These are phyloP conservation scores for Fusarium staphyleae DNA, from an alignment of 2,329 filamentous ascomycete species.

Conservation along the genomic window DNA sequence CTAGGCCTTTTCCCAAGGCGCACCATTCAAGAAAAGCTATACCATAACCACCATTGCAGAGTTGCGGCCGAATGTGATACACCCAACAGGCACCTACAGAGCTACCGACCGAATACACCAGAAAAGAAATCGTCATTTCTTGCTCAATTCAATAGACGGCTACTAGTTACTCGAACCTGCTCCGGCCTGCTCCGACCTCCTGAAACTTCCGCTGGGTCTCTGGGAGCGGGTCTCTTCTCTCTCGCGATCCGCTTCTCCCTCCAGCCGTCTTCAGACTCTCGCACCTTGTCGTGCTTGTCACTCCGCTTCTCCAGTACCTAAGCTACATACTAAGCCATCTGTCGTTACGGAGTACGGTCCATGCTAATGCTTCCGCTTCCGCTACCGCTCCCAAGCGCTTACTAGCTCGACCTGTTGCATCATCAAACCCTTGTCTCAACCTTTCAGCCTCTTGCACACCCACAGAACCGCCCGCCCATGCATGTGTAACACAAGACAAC, in stretches of 20 bases:
- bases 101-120: not conserved
- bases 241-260: slow-evolving; percentile 16
- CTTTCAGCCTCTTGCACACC: slow-evolving; percentile 11
- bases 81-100: not conserved
- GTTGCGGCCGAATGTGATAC: not conserved
- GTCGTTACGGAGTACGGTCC: slow-evolving; percentile 4
- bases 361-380: slow-evolving; percentile 24
- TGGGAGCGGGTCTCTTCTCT: slow-evolving; percentile 26
- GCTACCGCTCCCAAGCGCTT: slow-evolving; percentile 23
- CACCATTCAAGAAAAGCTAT: not conserved
- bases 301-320: slow-evolving; percentile 29
- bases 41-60: not conserved
- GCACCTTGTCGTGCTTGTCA: not conserved
- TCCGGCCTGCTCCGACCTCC: slow-evolving; percentile 37
- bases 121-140: slow-evolving; percentile 15
- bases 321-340: slow-evolving; percentile 26
- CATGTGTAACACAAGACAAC: not conserved
- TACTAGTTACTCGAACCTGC: too few species aligned
- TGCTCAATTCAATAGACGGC: slow-evolving; percentile 12
- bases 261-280: slow-evolving; percentile 11
- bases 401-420: slow-evolving; percentile 17
- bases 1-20: not conserved
- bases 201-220: slow-evolving; percentile 31
- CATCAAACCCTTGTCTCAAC: slow-evolving; percentile 20
- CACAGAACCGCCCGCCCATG: slow-evolving; percentile 11